A percentile compares a stretch with the other conserved stretches of the same genome.
phyloP scores from a whole-genome alignment of 768 basidiomycete genomes.

The Boletales sp. region DNA sequence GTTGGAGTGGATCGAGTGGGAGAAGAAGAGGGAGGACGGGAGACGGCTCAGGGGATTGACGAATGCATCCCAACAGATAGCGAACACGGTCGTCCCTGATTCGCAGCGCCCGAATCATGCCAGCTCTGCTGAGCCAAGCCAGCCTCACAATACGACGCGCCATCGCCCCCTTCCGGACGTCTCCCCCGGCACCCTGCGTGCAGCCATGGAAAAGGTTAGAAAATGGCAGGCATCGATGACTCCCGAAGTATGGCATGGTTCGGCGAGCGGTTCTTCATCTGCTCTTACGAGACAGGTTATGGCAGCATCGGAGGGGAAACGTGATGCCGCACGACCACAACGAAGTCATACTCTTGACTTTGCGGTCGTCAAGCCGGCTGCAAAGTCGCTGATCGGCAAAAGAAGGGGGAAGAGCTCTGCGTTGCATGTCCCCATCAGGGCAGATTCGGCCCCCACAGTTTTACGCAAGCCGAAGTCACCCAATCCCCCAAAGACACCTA shows the following conservation, averaged over 20 bases:
- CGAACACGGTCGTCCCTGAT: slow-evolving; percentile 1
- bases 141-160: not conserved
- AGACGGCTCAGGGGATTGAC: slow-evolving; percentile 17
- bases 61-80: slow-evolving; percentile 8
- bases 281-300: slow-evolving; percentile 6
- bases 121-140: not conserved
- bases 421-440: slow-evolving; percentile 1
- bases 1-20: slow-evolving; percentile 47
- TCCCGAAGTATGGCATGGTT: slow-evolving; percentile 14
- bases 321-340: slow-evolving; percentile 15
- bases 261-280: not conserved
- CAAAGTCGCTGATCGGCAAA: slow-evolving; percentile 23
- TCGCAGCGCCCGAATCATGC: slow-evolving; percentile 1
- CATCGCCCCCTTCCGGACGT: slow-evolving; percentile 8
- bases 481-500: slow-evolving; percentile 6
- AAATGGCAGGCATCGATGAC: slow-evolving; percentile 34
- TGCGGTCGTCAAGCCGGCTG: slow-evolving; percentile 40
- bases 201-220: slow-evolving; percentile 34
- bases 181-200: slow-evolving; percentile 24
- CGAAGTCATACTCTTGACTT: slow-evolving; percentile 36
- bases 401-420: slow-evolving; percentile 9
- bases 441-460: slow-evolving; percentile 8
- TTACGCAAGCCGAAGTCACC: slow-evolving; percentile 10
- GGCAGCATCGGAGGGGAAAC: slow-evolving; percentile 6
- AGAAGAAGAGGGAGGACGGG: slow-evolving; percentile 28